Percentiles rank a stretch among this genome's conserved stretches.
These are phyloP conservation scores for Hymenoscyphus scutula DNA, from an alignment of 2,329 filamentous ascomycete species.

Conservation along the genomic window DNA sequence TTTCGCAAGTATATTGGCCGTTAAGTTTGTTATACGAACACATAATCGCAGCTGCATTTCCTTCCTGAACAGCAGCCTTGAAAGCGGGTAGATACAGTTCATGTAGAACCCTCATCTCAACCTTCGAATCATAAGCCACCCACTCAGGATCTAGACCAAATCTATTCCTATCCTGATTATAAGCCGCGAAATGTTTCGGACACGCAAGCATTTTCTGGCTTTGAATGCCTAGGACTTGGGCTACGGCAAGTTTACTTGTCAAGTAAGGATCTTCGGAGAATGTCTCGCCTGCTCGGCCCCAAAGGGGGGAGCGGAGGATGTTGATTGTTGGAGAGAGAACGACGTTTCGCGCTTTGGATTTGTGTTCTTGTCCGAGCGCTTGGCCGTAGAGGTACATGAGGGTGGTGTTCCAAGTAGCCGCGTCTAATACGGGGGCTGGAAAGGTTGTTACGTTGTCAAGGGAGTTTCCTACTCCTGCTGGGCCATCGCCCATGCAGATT, in stretches of 20 bases:
- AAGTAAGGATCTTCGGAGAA: conserved; percentile 44
- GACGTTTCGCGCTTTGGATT: conserved; percentile 27
- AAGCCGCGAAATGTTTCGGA: conserved; percentile 45
- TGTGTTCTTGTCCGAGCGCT: conserved; percentile 18
- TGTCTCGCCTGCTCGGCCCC: conserved; percentile 46
- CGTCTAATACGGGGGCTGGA: conserved; percentile 30
- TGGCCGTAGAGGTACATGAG: conserved; percentile 16
- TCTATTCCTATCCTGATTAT: conserved; percentile 38
- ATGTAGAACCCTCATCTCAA: background rate
- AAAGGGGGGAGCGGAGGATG: conserved; percentile 48
- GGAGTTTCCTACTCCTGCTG: conserved; percentile 27
- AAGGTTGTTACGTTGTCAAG: conserved; percentile 31
- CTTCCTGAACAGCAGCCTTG: background rate
- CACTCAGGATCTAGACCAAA: conserved; percentile 40
- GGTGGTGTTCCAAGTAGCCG: conserved; percentile 31
- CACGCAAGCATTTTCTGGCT: conserved; percentile 38
- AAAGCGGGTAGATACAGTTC: background rate
- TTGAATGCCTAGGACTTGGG: conserved; percentile 36
- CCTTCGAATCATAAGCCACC: background rate
- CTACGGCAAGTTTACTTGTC: background rate
- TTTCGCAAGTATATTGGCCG: background rate
- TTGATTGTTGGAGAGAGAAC: conserved; percentile 28
- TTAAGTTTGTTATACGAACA: background rate
- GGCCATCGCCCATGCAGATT: conserved; percentile 31
- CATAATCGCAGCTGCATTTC: background rate